A percentile compares a stretch with the other conserved stretches of the same genome.
Conservation (phyloP, 148 eudicot species). For the Persicaria tinctoria region DNA sequence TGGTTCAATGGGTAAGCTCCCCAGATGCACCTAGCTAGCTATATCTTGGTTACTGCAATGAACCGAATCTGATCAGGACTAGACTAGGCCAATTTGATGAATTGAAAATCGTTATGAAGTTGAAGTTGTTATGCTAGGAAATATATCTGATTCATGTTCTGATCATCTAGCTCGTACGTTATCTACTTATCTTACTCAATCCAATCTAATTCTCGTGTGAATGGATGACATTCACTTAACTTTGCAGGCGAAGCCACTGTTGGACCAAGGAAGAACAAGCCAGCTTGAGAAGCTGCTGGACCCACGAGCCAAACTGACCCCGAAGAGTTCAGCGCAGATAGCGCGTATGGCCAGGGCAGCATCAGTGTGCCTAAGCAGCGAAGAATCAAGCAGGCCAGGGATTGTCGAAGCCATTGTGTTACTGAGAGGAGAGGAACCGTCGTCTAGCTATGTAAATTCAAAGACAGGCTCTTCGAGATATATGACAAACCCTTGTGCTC, state of each 20-base stretch:
- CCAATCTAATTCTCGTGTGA: too few relatives aligned
- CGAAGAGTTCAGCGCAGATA: conserved; percentile 43
- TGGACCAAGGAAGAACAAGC: conserved; percentile 55
- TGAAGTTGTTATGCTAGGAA: too few relatives aligned
- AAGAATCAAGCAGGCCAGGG: conserved; percentile 66
- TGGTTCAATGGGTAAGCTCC: conserved; percentile 74
- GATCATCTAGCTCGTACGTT: too few relatives aligned
- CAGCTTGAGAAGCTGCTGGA: conserved; percentile 43
- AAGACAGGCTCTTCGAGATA: conserved; percentile 31
- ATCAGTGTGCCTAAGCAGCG: conserved; percentile 55
- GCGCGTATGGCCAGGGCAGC: conserved; percentile 71
- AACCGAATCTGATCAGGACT: too few relatives aligned
- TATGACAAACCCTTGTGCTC: conserved; percentile 26
- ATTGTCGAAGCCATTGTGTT: conserved; percentile 53
- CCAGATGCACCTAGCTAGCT: background rate
- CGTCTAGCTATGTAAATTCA: conserved; percentile 24
- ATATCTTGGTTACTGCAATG: background rate
- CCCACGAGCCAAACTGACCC: conserved; percentile 46
- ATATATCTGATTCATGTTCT: background rate
- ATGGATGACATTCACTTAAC: too few relatives aligned
- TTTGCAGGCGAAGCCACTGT: conserved; percentile 78
- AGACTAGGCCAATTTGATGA: too few relatives aligned
- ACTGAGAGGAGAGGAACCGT: conserved; percentile 43
- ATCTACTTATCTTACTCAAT: background rate
- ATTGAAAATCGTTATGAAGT: too few relatives aligned